Evolutionary conservation across 2,329 filamentous ascomycete species (phyloP).

Genomic region (Diplodia seriata): DNA sequence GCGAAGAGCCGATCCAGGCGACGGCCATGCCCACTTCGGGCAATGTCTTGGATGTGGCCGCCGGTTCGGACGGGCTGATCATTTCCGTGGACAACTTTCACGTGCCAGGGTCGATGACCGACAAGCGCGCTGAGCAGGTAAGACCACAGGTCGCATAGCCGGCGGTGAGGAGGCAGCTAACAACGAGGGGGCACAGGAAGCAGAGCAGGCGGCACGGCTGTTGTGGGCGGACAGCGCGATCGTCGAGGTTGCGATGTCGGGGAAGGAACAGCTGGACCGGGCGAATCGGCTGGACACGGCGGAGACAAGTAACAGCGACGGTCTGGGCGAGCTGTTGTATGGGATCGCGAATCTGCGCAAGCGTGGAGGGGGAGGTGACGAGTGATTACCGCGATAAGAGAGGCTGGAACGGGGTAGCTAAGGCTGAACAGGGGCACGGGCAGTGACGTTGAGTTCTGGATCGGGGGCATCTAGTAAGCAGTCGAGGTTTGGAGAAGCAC

Average conservation of each 20-base stretch:
- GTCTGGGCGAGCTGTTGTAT: slow-evolving; percentile 52
- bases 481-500: slow-evolving; percentile 17
- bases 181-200: slow-evolving; percentile 14
- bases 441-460: slow-evolving; percentile 27
- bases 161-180: slow-evolving; percentile 31
- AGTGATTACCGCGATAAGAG: slow-evolving; percentile 34
- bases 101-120: slow-evolving; percentile 57
- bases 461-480: slow-evolving; percentile 26
- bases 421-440: slow-evolving; percentile 16
- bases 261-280: slow-evolving; percentile 31
- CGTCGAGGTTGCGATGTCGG: slow-evolving; percentile 14
- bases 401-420: slow-evolving; percentile 26
- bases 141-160: slow-evolving; percentile 29
- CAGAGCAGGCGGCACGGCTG: slow-evolving; percentile 13
- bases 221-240: slow-evolving; percentile 13
- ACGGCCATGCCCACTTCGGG: slow-evolving; percentile 62
- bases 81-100: slow-evolving; percentile 64
- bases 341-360: slow-evolving; percentile 58
- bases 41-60: slow-evolving; percentile 68
- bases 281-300: slow-evolving; percentile 37
- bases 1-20: slow-evolving; percentile 45
- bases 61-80: slow-evolving; percentile 40
- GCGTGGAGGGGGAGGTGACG: slow-evolving; percentile 50
- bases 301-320: slow-evolving; percentile 33
- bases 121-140: slow-evolving; percentile 44